These are phyloP conservation scores for Apiotrichum veenhuisii DNA, from an alignment of 1,284 basidiomycete genomes.

Conservation along the genomic window DNA sequence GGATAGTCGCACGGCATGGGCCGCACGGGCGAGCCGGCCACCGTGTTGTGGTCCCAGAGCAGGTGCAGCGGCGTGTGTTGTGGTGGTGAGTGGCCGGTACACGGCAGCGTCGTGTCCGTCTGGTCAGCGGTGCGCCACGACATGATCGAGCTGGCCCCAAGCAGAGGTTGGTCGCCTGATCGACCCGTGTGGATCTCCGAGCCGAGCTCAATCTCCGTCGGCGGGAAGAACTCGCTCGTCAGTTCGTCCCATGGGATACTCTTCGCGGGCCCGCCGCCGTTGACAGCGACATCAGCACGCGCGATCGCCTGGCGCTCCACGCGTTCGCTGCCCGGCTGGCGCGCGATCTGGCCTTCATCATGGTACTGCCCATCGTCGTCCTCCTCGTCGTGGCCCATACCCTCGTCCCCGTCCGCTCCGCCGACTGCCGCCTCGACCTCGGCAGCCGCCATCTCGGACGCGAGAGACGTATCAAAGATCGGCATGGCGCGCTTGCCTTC, in stretches of 20 bases:
- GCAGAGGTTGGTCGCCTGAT: neutral
- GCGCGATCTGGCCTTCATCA: too few relatives aligned
- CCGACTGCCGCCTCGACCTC: neutral
- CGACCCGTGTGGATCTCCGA: neutral
- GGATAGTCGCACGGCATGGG: constrained; percentile 4
- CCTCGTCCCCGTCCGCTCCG: constrained; percentile 3
- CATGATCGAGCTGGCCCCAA: neutral
- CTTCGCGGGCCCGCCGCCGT: constrained; percentile 47
- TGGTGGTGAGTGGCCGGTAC: too few relatives aligned
- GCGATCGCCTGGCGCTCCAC: constrained; percentile 17
- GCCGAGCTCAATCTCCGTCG: constrained; percentile 23
- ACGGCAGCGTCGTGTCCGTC: too few relatives aligned
- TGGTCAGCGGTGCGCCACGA: neutral
- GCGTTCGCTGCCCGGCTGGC: too few relatives aligned
- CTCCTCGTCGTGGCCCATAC: too few relatives aligned
- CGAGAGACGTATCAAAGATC: constrained; percentile 41
- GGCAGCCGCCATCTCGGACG: neutral
- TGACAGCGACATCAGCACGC: constrained; percentile 66
- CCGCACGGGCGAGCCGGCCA: neutral
- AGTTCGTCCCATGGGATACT: constrained; percentile 1
- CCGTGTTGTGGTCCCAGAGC: neutral
- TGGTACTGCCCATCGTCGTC: too few relatives aligned
- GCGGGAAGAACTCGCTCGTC: constrained; percentile 26
- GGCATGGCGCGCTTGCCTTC: constrained; percentile 53
- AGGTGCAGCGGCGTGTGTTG: too few relatives aligned